These are phyloP conservation scores for Chrysosporium keratinophilum DNA, from an alignment of 2,329 filamentous ascomycete genomes.

Conservation along the genomic window DNA sequence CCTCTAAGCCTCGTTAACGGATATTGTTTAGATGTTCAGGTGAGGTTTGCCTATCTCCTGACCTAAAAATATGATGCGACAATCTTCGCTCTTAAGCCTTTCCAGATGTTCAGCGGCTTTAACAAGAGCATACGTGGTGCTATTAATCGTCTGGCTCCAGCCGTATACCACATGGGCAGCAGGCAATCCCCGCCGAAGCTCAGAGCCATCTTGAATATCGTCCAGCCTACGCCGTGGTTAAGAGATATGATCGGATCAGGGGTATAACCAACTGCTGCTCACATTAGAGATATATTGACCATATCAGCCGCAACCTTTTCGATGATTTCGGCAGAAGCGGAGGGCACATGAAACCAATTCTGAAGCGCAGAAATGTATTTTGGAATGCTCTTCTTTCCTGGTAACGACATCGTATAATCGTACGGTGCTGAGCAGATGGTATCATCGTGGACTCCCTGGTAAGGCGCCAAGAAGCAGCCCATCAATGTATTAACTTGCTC, in stretches of 20 bases:
- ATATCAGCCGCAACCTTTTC: neutral
- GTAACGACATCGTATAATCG: slow-evolving; percentile 4
- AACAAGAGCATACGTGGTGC: slow-evolving; percentile 33
- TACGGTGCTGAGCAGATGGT: slow-evolving; percentile 1
- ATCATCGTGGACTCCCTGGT: neutral
- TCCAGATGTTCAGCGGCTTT: neutral
- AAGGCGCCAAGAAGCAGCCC: neutral
- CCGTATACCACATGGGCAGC: slow-evolving; percentile 44
- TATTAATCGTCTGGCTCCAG: slow-evolving; percentile 43
- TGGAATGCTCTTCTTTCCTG: slow-evolving; percentile 6
- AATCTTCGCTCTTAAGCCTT: neutral
- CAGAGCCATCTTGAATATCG: slow-evolving; percentile 11
- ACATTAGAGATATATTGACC: slow-evolving; percentile 11
- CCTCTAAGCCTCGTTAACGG: slow-evolving; percentile 21
- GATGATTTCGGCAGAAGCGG: neutral
- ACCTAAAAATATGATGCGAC: slow-evolving; percentile 4
- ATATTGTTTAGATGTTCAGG: slow-evolving; percentile 28
- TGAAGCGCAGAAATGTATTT: slow-evolving; percentile 7
- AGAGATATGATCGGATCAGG: neutral
- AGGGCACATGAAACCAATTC: neutral
- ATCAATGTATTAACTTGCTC: neutral
- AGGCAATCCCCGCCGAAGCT: slow-evolving; percentile 39
- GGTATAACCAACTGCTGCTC: slow-evolving; percentile 10
- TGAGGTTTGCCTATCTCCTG: slow-evolving; percentile 39
- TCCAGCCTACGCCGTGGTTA: slow-evolving; percentile 1